Evolutionary conservation across 1,139 yeast genomes (phyloP).

Genomic region (Kodamaea sp.): DNA sequence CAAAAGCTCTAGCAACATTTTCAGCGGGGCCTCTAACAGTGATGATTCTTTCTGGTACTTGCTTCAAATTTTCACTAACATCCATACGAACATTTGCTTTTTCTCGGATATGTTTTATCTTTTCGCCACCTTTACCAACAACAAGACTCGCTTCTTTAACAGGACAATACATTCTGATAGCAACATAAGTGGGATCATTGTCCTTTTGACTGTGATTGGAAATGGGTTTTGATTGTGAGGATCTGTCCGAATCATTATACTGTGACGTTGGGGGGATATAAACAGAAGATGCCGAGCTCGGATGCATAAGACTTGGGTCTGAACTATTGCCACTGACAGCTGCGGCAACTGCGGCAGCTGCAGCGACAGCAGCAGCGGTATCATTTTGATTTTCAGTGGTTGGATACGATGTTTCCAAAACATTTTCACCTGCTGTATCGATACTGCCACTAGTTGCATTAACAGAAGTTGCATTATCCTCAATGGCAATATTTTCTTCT

Average conservation of each 20-base stretch:
- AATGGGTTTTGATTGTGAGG: slow-evolving; percentile 16
- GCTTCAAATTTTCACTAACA: slow-evolving; percentile 74
- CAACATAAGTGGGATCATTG: slow-evolving; percentile 57
- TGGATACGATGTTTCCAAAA: background rate
- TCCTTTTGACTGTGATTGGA: slow-evolving; percentile 36
- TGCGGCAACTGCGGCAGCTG: background rate
- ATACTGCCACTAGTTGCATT: background rate
- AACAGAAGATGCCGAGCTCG: background rate
- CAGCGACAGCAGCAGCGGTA: background rate
- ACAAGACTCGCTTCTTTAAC: slow-evolving; percentile 74
- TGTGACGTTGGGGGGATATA: slow-evolving; percentile 1
- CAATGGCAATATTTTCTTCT: slow-evolving; percentile 6
- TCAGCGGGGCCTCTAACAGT: slow-evolving; percentile 76
- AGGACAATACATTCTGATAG: slow-evolving; percentile 69
- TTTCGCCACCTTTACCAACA: slow-evolving; percentile 78
- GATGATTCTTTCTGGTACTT: slow-evolving; percentile 73
- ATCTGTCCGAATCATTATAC: slow-evolving; percentile 4
- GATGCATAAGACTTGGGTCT: background rate
- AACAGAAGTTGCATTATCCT: slow-evolving; percentile 2
- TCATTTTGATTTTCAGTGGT: slow-evolving; percentile 1
- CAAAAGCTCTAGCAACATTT: slow-evolving; percentile 80
- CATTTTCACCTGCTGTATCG: background rate
- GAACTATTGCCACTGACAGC: background rate
- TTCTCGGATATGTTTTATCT: slow-evolving; percentile 62
- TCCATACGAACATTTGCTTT: slow-evolving; percentile 64